Evolutionary conservation across 2,329 filamentous ascomycete genomes (phyloP), one percentile per base, ranked within the genome.

Genomic region (Penicillium sp.): DNA sequence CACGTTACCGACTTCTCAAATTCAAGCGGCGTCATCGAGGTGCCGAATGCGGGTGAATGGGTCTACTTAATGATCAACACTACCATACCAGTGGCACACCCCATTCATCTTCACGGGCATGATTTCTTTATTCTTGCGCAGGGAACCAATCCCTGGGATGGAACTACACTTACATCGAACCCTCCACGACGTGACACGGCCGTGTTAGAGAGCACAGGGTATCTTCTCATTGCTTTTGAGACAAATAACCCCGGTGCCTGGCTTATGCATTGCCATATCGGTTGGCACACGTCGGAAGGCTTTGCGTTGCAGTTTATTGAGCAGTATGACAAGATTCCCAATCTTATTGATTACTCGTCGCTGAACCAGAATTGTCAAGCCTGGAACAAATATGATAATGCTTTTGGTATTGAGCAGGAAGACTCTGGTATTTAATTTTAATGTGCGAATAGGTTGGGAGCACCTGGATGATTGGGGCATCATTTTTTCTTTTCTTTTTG

Each of bases 181-280:
- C 46, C 46, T 23, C 41, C 47, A 1, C 46, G 52, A 18, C 54
- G 55, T 2, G 54, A 60, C 33, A 58, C 55, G 12, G 51, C 52
- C 0, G 43, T 59, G 9, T 27, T 58, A 1, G 42, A 48, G 1
- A 27, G 14, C 9, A 11, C 25, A 1, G 61, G 53, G 9, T 37
- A 44, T 22, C 22, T 57, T 14, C 33, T 57, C 2, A 6, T 56
- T 6, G 51, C 48, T 1, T 59, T 53, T 15, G 37, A 45, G 26
- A 53, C 55, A 1, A 55, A 63, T 54, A 58, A 60, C 25, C 50
- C 58, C 1, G 52, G 60, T 4, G 54, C 33, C 6, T 63, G 56
- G 56, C 18, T 61, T 7, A 26, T 58, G 41, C 55, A 63, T 42
- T 57, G 56, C 15, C 55, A 58, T 51, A 56, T 58, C 29, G 49